Evolutionary conservation across 2,329 filamentous ascomycete genomes (phyloP).

Genomic region (Xylogone sp.): DNA sequence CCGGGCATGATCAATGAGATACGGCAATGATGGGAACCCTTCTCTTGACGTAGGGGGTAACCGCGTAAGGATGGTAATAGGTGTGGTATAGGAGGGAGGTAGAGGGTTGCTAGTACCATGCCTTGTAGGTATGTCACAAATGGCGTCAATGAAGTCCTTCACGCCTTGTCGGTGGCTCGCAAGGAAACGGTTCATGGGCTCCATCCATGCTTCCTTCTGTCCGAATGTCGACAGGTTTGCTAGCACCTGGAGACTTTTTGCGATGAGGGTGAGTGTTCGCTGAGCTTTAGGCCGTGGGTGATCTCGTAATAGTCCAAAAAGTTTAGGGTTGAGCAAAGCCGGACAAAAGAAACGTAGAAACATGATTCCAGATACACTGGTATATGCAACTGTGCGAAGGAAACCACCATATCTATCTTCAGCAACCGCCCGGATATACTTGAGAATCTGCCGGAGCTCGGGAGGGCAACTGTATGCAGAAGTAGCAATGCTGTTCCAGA

Average conservation of each 20-base stretch:
- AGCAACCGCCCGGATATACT: conserved; percentile 87
- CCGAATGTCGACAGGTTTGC: conserved; percentile 90
- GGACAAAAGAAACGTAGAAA: conserved; percentile 95
- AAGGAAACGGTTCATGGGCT: conserved; percentile 92
- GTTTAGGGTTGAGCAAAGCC: conserved; percentile 90
- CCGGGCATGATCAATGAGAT: conserved; percentile 83
- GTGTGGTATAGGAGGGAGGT: conserved; percentile 86
- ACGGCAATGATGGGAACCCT: conserved; percentile 89
- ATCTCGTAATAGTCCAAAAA: conserved; percentile 81
- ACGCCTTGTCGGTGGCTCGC: conserved; percentile 71
- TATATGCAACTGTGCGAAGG: conserved; percentile 83
- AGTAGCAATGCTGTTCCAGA: conserved; percentile 78
- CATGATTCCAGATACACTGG: conserved; percentile 89
- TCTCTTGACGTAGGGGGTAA: conserved; percentile 78
- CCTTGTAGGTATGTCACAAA: conserved; percentile 79
- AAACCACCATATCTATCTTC: conserved; percentile 95
- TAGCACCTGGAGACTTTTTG: conserved; percentile 86
- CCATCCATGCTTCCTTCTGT: conserved; percentile 98
- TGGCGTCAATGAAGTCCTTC: conserved; percentile 80
- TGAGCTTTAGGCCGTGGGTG: conserved; percentile 80
- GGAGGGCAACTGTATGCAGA: conserved; percentile 74
- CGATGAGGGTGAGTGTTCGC: conserved; percentile 84
- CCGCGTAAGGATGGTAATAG: conserved; percentile 82
- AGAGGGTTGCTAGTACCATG: conserved; percentile 54
- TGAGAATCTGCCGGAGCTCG: conserved; percentile 80